Conservation (phyloP, 305 asterid genomes). For the Fraxinus sp. region DNA sequence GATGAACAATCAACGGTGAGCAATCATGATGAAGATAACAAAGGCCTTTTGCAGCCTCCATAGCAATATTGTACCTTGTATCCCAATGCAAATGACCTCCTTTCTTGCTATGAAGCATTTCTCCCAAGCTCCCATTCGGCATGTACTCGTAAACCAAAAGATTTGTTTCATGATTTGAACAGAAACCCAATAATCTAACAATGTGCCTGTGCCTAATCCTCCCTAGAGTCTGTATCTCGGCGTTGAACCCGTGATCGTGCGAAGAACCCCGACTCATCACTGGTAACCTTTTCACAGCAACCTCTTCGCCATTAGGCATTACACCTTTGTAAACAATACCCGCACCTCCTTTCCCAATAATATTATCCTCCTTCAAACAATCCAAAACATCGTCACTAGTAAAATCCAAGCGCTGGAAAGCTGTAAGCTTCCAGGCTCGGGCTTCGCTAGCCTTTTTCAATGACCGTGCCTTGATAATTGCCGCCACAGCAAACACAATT, state of each 20-base stretch:
- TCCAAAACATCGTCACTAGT: slow-evolving; percentile 36
- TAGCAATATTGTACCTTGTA: slow-evolving; percentile 37
- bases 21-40: slow-evolving; percentile 51
- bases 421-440: slow-evolving; percentile 40
- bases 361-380: slow-evolving; percentile 41
- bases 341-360: slow-evolving; percentile 50
- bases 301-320: slow-evolving; percentile 35
- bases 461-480: slow-evolving; percentile 37
- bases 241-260: slow-evolving; percentile 44
- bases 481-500: slow-evolving; percentile 33
- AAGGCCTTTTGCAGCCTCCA: slow-evolving; percentile 47
- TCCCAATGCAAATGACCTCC: slow-evolving; percentile 41
- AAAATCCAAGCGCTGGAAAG: slow-evolving; percentile 44
- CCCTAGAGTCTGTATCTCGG: slow-evolving; percentile 45
- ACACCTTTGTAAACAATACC: slow-evolving; percentile 41
- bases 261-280: slow-evolving; percentile 4
- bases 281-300: slow-evolving; percentile 37
- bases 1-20: slow-evolving; percentile 40
- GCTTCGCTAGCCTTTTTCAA: slow-evolving; percentile 24
- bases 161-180: slow-evolving; percentile 41
- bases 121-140: slow-evolving; percentile 51
- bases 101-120: slow-evolving; percentile 42
- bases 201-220: slow-evolving; percentile 44
- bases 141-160: slow-evolving; percentile 46
- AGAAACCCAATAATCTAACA: slow-evolving; percentile 37